phyloP scores from a whole-genome alignment of 2,329 filamentous ascomycete species.

The Colletotrichum horii region DNA sequence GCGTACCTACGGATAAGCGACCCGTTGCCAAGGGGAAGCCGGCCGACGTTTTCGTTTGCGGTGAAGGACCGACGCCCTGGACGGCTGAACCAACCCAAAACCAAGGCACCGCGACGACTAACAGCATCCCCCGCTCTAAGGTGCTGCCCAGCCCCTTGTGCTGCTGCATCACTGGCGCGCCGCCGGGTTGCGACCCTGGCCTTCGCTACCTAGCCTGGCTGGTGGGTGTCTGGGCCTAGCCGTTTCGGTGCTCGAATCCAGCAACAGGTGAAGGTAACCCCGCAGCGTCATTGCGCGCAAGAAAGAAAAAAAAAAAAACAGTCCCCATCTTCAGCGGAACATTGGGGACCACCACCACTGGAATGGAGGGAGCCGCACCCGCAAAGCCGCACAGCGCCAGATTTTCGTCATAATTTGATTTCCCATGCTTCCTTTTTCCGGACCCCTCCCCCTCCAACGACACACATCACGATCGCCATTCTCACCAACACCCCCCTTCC shows the following conservation, averaged over 20 bases:
- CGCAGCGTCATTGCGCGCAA: not conserved
- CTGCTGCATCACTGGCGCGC: not conserved
- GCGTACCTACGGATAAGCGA: not conserved
- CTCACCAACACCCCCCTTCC: not conserved
- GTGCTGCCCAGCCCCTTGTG: constrained; percentile 5
- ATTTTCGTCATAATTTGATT: constrained; percentile 8
- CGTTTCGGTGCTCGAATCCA: not conserved
- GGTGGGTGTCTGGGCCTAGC: not conserved
- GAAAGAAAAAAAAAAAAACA: not conserved
- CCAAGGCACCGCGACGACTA: not conserved
- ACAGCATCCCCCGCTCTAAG: not conserved
- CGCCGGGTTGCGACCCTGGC: constrained; percentile 18
- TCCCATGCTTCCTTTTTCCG: not conserved
- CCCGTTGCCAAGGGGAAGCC: not conserved
- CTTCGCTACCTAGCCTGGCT: not conserved
- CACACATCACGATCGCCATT: not conserved
- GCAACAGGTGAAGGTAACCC: constrained; percentile 2
- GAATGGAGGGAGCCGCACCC: constrained; percentile 10
- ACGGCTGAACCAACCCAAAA: not conserved
- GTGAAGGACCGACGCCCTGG: not conserved
- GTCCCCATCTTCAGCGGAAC: constrained; percentile 21
- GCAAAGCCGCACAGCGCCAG: not conserved
- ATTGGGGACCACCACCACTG: constrained; percentile 3
- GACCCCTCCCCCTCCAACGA: not conserved
- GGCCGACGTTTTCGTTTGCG: not conserved